Evolutionary conservation across 78 protist genomes (phyloP).

Genomic region (Acrasis kona): DNA sequence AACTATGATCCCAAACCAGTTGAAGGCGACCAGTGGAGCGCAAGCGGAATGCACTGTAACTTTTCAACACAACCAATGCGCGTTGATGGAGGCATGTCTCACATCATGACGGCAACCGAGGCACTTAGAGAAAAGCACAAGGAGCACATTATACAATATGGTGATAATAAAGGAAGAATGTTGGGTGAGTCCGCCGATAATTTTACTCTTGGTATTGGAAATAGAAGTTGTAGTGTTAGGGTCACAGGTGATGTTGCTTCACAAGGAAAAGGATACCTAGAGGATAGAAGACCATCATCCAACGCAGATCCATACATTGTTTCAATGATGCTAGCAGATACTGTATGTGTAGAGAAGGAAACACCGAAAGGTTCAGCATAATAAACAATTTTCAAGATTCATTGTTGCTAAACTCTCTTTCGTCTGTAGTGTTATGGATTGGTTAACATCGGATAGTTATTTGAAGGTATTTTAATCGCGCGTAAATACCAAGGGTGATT

Average conservation of each 20-base stretch:
- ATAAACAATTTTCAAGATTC: no score
- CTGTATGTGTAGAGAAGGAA: no score
- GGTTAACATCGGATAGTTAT: no score
- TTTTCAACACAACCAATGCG: conserved; percentile 71
- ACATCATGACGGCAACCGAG: conserved; percentile 23
- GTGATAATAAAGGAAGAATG: conserved; percentile 74
- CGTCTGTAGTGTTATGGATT: no score
- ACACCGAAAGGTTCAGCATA: no score
- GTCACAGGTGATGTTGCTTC: conserved; percentile 44
- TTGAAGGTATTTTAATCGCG: no score
- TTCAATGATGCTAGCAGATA: conserved; percentile 40
- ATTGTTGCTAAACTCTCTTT: no score
- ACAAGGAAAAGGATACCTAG: conserved; percentile 65
- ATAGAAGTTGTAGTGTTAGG: conserved; percentile 65
- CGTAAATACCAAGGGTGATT: no score
- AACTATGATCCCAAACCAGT: conserved; percentile 84
- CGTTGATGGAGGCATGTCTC: conserved; percentile 37
- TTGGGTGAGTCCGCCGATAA: no score
- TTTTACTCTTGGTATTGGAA: conserved; percentile 72
- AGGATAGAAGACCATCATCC: conserved; percentile 82
- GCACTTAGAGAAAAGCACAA: conserved; percentile 17
- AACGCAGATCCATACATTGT: conserved; percentile 81
- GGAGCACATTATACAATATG: conserved; percentile 65
- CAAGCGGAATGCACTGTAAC: conserved; percentile 86
- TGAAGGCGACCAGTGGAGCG: conserved; percentile 88